Evolutionary conservation across 441 rosid species (phyloP), one percentile per base, ranked within the genome.

Genomic region (Dalechampia spathulata): DNA sequence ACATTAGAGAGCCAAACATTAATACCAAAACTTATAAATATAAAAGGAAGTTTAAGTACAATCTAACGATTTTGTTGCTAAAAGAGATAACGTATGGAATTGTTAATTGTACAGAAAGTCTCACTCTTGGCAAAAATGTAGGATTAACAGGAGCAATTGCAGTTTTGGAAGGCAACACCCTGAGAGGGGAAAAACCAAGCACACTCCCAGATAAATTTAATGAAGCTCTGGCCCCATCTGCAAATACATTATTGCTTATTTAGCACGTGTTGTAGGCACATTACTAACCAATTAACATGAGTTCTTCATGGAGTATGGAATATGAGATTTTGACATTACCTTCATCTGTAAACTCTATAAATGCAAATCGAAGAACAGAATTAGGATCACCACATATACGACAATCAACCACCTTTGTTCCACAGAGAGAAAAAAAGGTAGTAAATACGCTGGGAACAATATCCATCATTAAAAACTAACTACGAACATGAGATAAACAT

Each of bases 121-220:
- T 75, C 51, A 90, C 97, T 87, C 94, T 82, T 1, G 97, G 96
- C 78, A 90, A 75, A 74, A 87, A 82, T 11, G 91, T 87, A 8
- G 96, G 97, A 65, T 90, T 90, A 62, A 87, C 97, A 10, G 96
- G 97, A 41, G 96, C 96, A 64, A 90, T 90, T 58, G 97, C 97
- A 20, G 97, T 87, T 78, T 87, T 90, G 1, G 96, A 90, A 21
- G 97, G 97, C 69, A 85, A 78, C 66, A 90, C 96, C 63, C 78
- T 77, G 20, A 90, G 86, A 11, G 92, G 97, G 63, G 87, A 90
- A 73, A 71, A 90, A 55, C 97, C 97, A 44, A 90, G 83, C 85
- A 87, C 72, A 4, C 88, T 87, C 44, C 97, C 97, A 0, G 94
- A 77, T 52, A 90, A 70, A 63, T 57, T 80, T 51, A 87, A 45